Conservation (phyloP, 2,329 filamentous ascomycete genomes). For the Fusarium neocosmosporiellum region DNA sequence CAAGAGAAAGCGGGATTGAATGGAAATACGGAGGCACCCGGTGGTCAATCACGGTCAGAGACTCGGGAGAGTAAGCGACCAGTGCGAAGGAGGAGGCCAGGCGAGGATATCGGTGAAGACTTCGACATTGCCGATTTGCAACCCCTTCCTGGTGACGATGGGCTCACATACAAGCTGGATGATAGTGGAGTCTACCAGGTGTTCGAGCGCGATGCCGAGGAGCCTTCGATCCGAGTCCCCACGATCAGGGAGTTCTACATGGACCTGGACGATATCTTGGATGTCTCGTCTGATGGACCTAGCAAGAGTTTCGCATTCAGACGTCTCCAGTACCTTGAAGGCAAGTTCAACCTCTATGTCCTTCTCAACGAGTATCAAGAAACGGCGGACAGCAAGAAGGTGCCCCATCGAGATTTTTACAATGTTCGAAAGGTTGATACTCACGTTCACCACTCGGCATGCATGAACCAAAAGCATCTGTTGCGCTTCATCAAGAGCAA, state of each 20-base stretch:
- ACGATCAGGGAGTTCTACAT: constrained; percentile 96
- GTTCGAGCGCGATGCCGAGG: constrained; percentile 75
- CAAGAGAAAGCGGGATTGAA: constrained; percentile 32
- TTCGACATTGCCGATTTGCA: constrained; percentile 84
- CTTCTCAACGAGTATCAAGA: constrained; percentile 98
- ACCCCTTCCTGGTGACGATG: constrained; percentile 76
- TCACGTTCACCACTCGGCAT: constrained; percentile 98
- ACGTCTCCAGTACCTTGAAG: constrained; percentile 93
- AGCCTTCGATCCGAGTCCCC: constrained; percentile 84
- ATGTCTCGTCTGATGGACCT: constrained; percentile 93
- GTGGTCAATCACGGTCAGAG: constrained; percentile 32
- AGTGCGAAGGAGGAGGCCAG: constrained; percentile 80
- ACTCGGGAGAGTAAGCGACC: constrained; percentile 55
- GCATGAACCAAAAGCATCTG: constrained; percentile 99
- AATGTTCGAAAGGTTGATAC: constrained; percentile 99
- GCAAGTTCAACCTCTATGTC: constrained; percentile 94
- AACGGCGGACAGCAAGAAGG: constrained; percentile 96
- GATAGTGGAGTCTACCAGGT: constrained; percentile 92
- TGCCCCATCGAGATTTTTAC: constrained; percentile 98
- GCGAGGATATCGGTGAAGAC: constrained; percentile 90
- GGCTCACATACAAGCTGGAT: constrained; percentile 83
- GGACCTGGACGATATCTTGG: constrained; percentile 87
- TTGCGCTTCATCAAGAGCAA: constrained; percentile 99
- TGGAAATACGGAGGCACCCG: constrained; percentile 15
- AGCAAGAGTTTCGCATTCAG: constrained; percentile 98